Percentiles rank a stretch among this genome's conserved stretches.
These are phyloP conservation scores for Paraphaeosphaeria sporulosa DNA, from an alignment of 2,329 filamentous ascomycete species.

Conservation along the genomic window DNA sequence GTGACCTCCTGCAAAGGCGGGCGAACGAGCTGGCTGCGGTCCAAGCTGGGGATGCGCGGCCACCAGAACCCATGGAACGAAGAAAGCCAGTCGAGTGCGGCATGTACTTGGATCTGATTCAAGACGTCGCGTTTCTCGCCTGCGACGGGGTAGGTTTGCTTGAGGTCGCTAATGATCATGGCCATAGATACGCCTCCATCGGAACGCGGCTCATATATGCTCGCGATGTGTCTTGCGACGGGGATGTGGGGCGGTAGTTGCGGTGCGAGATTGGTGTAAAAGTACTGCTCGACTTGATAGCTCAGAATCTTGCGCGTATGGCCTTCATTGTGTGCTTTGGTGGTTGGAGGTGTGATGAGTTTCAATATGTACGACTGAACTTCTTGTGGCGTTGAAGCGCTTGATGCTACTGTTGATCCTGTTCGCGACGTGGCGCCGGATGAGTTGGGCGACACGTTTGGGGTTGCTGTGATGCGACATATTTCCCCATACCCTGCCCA, in stretches of 20 bases:
- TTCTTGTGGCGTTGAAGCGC: slow-evolving; percentile 22
- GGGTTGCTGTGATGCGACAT: slow-evolving; percentile 59
- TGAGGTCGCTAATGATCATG: slow-evolving; percentile 66
- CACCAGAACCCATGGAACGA: slow-evolving; percentile 67
- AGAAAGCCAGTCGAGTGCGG: slow-evolving; percentile 69
- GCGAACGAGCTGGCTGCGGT: slow-evolving; percentile 52
- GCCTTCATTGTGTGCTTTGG: slow-evolving; percentile 60
- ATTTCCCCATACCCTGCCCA: slow-evolving; percentile 63
- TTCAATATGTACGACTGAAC: slow-evolving; percentile 63
- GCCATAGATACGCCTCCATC: slow-evolving; percentile 55
- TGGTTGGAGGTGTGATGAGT: slow-evolving; percentile 63
- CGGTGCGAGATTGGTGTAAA: slow-evolving; percentile 66
- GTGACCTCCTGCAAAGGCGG: slow-evolving; percentile 64
- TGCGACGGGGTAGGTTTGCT: slow-evolving; percentile 61
- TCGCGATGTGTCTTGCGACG: slow-evolving; percentile 60
- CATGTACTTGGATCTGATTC: slow-evolving; percentile 56
- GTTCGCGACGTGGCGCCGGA: slow-evolving; percentile 24
- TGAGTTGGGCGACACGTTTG: slow-evolving; percentile 13
- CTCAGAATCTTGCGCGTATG: slow-evolving; percentile 71
- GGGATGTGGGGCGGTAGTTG: slow-evolving; percentile 53
- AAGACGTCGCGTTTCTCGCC: slow-evolving; percentile 63
- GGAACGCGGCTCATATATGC: slow-evolving; percentile 51
- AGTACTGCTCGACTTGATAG: slow-evolving; percentile 72
- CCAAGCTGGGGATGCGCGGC: slow-evolving; percentile 37
- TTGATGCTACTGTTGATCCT: slow-evolving; percentile 19